phyloP scores from a whole-genome alignment of 2,329 filamentous ascomycete genomes.

The Trichoderma hamatum region DNA sequence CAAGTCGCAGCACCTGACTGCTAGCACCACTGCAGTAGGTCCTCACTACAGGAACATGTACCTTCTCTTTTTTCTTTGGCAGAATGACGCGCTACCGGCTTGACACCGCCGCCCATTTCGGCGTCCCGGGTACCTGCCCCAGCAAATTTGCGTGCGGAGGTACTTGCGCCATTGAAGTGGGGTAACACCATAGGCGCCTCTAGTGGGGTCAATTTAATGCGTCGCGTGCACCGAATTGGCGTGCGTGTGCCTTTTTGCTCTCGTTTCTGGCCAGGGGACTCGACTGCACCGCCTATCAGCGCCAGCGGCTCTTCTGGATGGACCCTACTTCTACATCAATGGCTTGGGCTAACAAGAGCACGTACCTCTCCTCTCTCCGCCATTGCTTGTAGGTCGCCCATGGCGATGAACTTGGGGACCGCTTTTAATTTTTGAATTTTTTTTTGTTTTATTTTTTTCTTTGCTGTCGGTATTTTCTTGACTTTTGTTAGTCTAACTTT shows the following conservation, averaged over 20 bases:
- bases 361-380: neutral
- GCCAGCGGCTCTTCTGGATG: too few species aligned
- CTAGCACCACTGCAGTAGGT: neutral
- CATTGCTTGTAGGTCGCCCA: neutral
- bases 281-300: too few species aligned
- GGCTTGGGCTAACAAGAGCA: neutral
- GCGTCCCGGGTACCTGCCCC: neutral
- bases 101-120: neutral
- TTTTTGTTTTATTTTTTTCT: neutral
- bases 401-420: neutral
- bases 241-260: constrained; percentile 16
- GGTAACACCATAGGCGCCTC: neutral
- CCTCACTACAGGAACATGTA: neutral
- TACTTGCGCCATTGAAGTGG: constrained; percentile 4
- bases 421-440: neutral
- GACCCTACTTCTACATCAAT: neutral
- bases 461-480: neutral
- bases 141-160: neutral
- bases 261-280: neutral
- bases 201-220: constrained; percentile 20
- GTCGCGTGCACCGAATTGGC: constrained; percentile 24
- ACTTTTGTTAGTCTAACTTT: neutral
- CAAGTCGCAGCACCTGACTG: constrained; percentile 25
- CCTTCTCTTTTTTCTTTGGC: neutral
- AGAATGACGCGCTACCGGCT: constrained; percentile 25